These are phyloP conservation scores for Endogone sp. DNA, from an alignment of 192 early-diverging fungal genomes.

Conservation along the genomic window DNA sequence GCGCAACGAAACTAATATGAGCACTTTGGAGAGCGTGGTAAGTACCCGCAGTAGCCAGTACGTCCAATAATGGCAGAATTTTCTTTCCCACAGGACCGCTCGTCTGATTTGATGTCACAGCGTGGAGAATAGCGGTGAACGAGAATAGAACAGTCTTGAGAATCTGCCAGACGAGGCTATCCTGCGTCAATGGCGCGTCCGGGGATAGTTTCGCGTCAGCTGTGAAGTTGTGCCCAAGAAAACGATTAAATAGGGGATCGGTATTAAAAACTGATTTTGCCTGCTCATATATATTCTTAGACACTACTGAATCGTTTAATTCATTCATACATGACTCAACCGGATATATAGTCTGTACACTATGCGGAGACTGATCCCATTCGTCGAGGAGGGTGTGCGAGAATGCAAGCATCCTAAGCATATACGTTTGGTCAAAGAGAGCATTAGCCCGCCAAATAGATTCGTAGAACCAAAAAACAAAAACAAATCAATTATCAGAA, in stretches of 20 bases:
- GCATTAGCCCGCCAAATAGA: conserved; percentile 4
- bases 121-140: conserved; percentile 43
- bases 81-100: conserved; percentile 14
- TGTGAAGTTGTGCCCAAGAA: not conserved
- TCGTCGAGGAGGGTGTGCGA: not conserved
- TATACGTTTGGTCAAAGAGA: too few species aligned
- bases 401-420: not conserved
- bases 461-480: conserved; percentile 13
- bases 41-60: not conserved
- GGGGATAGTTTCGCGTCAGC: not conserved
- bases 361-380: conserved; percentile 1
- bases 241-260: too few species aligned
- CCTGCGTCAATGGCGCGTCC: not conserved
- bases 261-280: too few species aligned
- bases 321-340: not conserved
- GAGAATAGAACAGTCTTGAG: conserved; percentile 46
- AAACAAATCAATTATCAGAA: not conserved
- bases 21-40: not conserved
- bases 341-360: not conserved
- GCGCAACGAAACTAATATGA: too few species aligned
- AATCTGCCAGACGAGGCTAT: conserved; percentile 32
- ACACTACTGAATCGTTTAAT: too few species aligned
- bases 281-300: too few species aligned
- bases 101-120: conserved; percentile 24
- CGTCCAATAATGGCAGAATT: not conserved